These are phyloP conservation scores for Fusarium pseudocircinatum DNA, from an alignment of 2,329 filamentous ascomycete genomes.

Conservation along the genomic window DNA sequence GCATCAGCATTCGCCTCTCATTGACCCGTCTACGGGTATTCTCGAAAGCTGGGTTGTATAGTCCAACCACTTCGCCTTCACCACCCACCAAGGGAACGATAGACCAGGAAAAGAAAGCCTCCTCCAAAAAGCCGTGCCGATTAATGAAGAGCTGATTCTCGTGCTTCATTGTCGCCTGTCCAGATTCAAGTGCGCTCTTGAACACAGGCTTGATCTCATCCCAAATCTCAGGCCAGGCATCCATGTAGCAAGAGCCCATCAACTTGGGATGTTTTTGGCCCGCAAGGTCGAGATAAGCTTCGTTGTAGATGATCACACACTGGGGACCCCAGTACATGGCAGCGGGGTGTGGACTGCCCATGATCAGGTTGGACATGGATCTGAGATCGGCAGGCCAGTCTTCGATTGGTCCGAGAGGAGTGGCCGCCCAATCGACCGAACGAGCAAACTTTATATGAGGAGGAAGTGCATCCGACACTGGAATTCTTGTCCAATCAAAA, in stretches of 20 bases:
- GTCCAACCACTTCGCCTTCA: constrained; percentile 77
- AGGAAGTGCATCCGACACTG: constrained; percentile 69
- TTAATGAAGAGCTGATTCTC: constrained; percentile 80
- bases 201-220: constrained; percentile 75
- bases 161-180: constrained; percentile 85
- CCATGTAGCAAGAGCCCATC: constrained; percentile 77
- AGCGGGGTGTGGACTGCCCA: constrained; percentile 79
- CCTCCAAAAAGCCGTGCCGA: constrained; percentile 76
- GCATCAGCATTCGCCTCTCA: constrained; percentile 80
- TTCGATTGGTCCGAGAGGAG: constrained; percentile 79
- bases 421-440: constrained; percentile 76
- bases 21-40: constrained; percentile 82
- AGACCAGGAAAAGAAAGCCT: constrained; percentile 85
- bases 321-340: constrained; percentile 84
- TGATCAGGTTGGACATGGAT: constrained; percentile 82
- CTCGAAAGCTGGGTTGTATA: constrained; percentile 85
- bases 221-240: constrained; percentile 81
- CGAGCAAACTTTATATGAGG: constrained; percentile 78
- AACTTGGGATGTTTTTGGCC: constrained; percentile 79
- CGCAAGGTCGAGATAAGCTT: constrained; percentile 75
- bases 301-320: constrained; percentile 75
- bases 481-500: constrained; percentile 85
- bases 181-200: constrained; percentile 71
- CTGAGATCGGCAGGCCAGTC: constrained; percentile 77
- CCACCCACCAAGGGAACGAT: constrained; percentile 80